Evolutionary conservation across 2,329 filamentous ascomycete species (phyloP), one percentile per base, ranked within the genome.

Genomic region (Cylindrodendrum hubeiense): DNA sequence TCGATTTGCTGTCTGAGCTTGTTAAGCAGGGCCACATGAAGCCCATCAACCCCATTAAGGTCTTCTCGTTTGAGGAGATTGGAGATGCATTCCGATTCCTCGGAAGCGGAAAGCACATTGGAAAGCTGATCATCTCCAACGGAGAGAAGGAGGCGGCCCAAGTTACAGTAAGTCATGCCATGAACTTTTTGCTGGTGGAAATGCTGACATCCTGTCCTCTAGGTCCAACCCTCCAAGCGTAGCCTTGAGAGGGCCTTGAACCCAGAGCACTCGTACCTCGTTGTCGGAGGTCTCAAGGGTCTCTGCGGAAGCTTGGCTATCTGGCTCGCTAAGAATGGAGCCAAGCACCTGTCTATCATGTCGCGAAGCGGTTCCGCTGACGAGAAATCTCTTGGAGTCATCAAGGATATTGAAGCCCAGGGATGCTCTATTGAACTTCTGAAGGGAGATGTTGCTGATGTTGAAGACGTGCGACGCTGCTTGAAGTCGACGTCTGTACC

Each of bases 51-150:
- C 69, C 52, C 43, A 67, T 65, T 5, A 73, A 76, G 54, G 47
- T 67, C 21, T 73, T 78, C 59, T 55, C 57, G 8, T 67, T 72
- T 5, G 70, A 74, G 1, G 62, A 79, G 3, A 70, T 81, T 1
- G 68, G 73, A 5, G 74, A 79, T 7, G 81, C 82, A 0, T 80
- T 84, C 63, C 69, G 78, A 0, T 71, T 78, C 19, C 77, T 85
- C 74, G 80, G 82, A 51, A 72, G 70, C 4, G 81, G 79, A 2
- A 71, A 70, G 41, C 81, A 83, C 60, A 78, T 82, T 30, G 82
- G 81, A 0, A 84, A 84, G 56, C 78, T 71, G 15, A 66, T 70
- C 21, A 46, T 60, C n/a, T 44, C 47, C 8, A n/a, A 66, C 17
- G 59, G 30, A 1, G 53, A 43, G 21, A 56, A 62, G 43, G 47